These are phyloP conservation scores for Aspergillus leporis DNA, from an alignment of 495 filamentous ascomycete genomes.

Conservation along the genomic window DNA sequence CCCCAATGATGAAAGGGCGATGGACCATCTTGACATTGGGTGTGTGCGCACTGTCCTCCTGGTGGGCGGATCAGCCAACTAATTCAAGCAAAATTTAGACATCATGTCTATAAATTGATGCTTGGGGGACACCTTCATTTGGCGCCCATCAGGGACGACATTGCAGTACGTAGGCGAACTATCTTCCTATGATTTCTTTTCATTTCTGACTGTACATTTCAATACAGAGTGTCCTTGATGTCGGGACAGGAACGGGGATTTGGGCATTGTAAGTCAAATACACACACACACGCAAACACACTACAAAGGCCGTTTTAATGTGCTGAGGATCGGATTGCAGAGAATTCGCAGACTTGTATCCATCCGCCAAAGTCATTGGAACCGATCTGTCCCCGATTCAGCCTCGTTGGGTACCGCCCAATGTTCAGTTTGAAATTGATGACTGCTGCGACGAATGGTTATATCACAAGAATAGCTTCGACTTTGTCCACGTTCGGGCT, in stretches of 20 bases:
- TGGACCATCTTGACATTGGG: not conserved
- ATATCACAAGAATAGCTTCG: slow-evolving; percentile 9
- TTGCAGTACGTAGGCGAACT: too few relatives aligned
- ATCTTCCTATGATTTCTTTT: too few relatives aligned
- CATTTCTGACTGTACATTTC: too few relatives aligned
- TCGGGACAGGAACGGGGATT: not conserved
- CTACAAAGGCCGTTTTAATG: too few relatives aligned
- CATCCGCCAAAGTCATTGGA: slow-evolving; percentile 1
- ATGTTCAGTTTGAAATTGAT: slow-evolving; percentile 19
- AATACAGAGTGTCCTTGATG: not conserved
- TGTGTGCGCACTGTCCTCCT: not conserved
- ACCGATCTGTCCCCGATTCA: slow-evolving; percentile 19
- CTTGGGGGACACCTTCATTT: not conserved
- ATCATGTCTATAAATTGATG: not conserved
- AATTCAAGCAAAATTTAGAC: not conserved
- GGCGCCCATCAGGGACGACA: not conserved
- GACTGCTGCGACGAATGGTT: slow-evolving; percentile 16
- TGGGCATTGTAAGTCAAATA: not conserved
- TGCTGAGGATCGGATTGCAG: too few relatives aligned
- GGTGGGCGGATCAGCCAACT: too few relatives aligned
- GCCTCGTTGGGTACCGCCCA: slow-evolving; percentile 17
- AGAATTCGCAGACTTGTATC: not conserved
- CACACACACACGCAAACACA: not conserved
- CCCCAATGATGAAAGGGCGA: too few relatives aligned
- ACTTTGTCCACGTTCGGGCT: slow-evolving; percentile 15